Conservation (phyloP, 257 asterid genomes). For the Gynochthodes officinalis region DNA sequence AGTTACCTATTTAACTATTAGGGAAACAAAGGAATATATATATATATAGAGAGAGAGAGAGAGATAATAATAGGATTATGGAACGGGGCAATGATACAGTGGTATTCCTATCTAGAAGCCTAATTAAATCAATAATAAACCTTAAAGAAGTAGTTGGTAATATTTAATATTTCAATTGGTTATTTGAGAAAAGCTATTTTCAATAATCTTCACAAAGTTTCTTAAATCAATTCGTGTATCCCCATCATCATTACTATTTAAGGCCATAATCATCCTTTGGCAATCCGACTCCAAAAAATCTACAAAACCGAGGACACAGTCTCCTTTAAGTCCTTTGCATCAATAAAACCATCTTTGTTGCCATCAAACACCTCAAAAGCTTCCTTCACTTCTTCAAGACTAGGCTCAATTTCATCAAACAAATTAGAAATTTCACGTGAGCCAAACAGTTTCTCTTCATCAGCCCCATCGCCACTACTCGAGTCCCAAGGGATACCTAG, state of each 20-base stretch:
- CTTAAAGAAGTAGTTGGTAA: too few relatives aligned
- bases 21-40: too few relatives aligned
- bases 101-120: too few relatives aligned
- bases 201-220: constrained; percentile 54
- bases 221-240: constrained; percentile 47
- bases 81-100: too few relatives aligned
- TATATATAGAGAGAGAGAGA: too few relatives aligned
- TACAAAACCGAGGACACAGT: constrained; percentile 33
- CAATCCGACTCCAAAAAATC: constrained; percentile 30
- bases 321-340: constrained; percentile 40
- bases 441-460: not conserved
- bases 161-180: too few relatives aligned
- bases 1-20: too few relatives aligned
- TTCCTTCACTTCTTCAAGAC: constrained; percentile 44
- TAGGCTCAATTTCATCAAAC: constrained; percentile 39
- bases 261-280: constrained; percentile 44
- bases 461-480: constrained; percentile 1
- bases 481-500: constrained; percentile 25
- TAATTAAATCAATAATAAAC: too few relatives aligned
- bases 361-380: constrained; percentile 50
- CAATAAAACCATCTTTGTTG: constrained; percentile 53
- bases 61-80: too few relatives aligned
- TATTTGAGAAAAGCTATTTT: constrained; percentile 23
- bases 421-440: constrained; percentile 25
- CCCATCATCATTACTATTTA: constrained; percentile 34